Conservation (phyloP, 306 rosid species). For the Notholithocarpus densiflorus region DNA sequence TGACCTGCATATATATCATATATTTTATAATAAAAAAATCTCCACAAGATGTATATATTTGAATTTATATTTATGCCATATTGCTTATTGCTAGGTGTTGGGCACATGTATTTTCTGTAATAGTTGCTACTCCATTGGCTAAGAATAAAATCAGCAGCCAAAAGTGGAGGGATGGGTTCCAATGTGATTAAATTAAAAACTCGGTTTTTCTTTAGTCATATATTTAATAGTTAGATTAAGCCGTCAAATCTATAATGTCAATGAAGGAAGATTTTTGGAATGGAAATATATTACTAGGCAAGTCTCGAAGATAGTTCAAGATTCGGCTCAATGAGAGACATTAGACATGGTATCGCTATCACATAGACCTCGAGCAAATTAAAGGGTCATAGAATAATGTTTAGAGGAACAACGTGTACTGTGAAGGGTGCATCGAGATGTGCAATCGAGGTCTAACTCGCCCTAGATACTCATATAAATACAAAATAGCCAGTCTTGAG, state of each 20-base stretch:
- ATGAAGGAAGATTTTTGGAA: not conserved
- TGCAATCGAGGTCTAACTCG: conserved; percentile 29
- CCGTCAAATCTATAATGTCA: not conserved
- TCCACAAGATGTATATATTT: too few species aligned
- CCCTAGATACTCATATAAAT: conserved; percentile 22
- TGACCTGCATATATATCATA: conserved; percentile 48
- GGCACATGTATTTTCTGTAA: not conserved
- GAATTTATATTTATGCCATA: not conserved
- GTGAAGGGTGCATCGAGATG: conserved; percentile 47
- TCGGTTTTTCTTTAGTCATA: not conserved
- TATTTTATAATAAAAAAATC: not conserved
- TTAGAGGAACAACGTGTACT: conserved; percentile 27
- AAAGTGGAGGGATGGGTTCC: not conserved
- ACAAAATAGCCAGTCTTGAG: conserved; percentile 49
- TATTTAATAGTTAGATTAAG: not conserved
- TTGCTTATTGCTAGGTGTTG: not conserved
- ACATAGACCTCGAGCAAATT: conserved; percentile 20
- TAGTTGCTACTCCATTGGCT: not conserved
- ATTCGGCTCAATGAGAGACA: conserved; percentile 17
- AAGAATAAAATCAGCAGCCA: not conserved
- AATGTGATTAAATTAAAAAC: not conserved
- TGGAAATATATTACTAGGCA: not conserved
- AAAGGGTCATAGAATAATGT: conserved; percentile 34
- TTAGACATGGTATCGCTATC: conserved; percentile 44
- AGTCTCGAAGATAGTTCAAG: conserved; percentile 21